Percentiles rank a stretch among this genome's conserved stretches.
phyloP scores from a whole-genome alignment of 768 basidiomycete genomes.

The Lentinula sp. region DNA sequence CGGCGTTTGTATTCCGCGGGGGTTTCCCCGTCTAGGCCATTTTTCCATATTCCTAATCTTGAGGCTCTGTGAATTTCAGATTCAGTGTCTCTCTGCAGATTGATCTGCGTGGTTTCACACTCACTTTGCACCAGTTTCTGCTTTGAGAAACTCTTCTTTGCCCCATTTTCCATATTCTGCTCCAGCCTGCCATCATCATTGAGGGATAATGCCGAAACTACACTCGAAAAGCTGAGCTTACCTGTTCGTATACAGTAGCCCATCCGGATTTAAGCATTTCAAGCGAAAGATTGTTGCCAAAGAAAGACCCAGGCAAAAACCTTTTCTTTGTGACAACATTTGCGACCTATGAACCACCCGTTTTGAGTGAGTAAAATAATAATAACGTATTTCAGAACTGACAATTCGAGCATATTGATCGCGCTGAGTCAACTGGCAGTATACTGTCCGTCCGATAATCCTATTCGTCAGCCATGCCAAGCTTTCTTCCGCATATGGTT shows the following conservation, averaged over 20 bases:
- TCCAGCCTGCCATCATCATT: constrained; percentile 33
- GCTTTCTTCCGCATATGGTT: constrained; percentile 71
- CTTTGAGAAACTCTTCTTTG: constrained; percentile 53
- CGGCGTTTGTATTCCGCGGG: constrained; percentile 81
- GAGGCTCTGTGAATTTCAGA: constrained; percentile 34
- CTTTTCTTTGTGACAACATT: constrained; percentile 50
- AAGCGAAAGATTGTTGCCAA: constrained; percentile 46
- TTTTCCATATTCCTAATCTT: constrained; percentile 71
- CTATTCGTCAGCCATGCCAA: constrained; percentile 60
- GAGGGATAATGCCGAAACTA: neutral
- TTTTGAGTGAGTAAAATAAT: neutral
- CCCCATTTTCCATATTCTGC: constrained; percentile 75
- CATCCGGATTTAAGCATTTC: constrained; percentile 81
- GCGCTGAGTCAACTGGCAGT: constrained; percentile 64
- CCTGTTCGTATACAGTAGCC: constrained; percentile 70
- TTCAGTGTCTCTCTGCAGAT: too few relatives aligned
- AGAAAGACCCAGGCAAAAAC: constrained; percentile 45
- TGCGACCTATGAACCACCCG: constrained; percentile 48
- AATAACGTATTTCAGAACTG: constrained; percentile 19
- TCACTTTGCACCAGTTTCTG: constrained; percentile 67
- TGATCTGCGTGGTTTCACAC: constrained; percentile 11
- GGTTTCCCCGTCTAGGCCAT: constrained; percentile 49
- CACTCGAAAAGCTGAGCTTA: constrained; percentile 5
- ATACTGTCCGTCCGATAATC: constrained; percentile 54
- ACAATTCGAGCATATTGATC: constrained; percentile 88